These are phyloP conservation scores for Chlorophyllum brunneum DNA, from an alignment of 768 basidiomycete genomes.

Conservation along the genomic window DNA sequence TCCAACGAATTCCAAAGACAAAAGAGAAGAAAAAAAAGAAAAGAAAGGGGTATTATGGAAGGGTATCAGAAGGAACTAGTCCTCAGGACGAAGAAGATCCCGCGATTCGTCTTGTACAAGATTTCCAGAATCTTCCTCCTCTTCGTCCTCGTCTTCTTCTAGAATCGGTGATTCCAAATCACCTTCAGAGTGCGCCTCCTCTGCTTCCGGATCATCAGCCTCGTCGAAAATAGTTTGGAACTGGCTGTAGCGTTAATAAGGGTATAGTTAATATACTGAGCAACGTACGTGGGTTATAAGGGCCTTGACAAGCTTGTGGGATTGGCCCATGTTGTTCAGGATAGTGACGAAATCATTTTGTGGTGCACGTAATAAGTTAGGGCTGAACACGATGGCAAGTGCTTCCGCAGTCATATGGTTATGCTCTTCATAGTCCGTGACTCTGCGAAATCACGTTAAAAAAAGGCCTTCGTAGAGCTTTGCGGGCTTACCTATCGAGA, in stretches of 20 bases:
- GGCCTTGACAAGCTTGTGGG: conserved; percentile 71
- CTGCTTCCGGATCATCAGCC: conserved; percentile 56
- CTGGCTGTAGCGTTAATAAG: conserved; percentile 23
- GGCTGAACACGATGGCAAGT: conserved; percentile 83
- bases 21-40: background rate
- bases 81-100: background rate
- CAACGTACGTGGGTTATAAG: conserved; percentile 69
- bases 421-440: conserved; percentile 84
- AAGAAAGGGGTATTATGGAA: conserved; percentile 8
- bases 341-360: conserved; percentile 77
- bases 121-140: conserved; percentile 21
- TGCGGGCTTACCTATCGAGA: conserved; percentile 58
- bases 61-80: conserved; percentile 9
- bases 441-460: conserved; percentile 34
- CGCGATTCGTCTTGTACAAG: background rate
- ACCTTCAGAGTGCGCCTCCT: conserved; percentile 52
- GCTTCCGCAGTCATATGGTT: conserved; percentile 90
- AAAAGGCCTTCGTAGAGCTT: background rate
- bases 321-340: conserved; percentile 74
- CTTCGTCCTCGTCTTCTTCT: conserved; percentile 65
- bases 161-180: conserved; percentile 64
- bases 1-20: conserved; percentile 3
- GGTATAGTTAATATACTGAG: background rate
- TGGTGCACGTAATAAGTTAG: conserved; percentile 72
- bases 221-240: conserved; percentile 76